These are phyloP conservation scores for Kwoniella sp. DNA, from an alignment of 768 basidiomycete species.

Conservation along the genomic window DNA sequence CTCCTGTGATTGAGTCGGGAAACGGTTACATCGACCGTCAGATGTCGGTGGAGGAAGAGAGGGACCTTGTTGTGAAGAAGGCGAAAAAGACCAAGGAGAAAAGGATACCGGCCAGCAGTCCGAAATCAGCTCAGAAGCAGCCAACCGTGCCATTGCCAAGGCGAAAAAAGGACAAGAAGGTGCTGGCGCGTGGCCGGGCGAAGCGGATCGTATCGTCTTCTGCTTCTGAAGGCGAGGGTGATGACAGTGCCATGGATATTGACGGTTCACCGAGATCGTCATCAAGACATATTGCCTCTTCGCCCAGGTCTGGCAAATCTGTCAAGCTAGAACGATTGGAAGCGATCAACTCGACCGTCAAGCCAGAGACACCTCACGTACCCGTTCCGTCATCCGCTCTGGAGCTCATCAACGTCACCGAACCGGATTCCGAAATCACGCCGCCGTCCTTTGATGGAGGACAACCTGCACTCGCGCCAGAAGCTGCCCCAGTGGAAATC, in stretches of 20 bases:
- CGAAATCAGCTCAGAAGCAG: slow-evolving; percentile 1
- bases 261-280: neutral
- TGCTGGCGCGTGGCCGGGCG: slow-evolving; percentile 4
- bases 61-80: slow-evolving; percentile 14
- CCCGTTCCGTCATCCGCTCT: slow-evolving; percentile 18
- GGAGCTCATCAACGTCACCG: slow-evolving; percentile 10
- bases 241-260: slow-evolving; percentile 14
- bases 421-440: slow-evolving; percentile 5
- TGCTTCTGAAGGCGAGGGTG: slow-evolving; percentile 27
- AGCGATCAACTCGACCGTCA: neutral
- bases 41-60: slow-evolving; percentile 13
- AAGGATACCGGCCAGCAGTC: slow-evolving; percentile 10
- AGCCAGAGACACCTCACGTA: slow-evolving; percentile 12
- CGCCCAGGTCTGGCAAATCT: slow-evolving; percentile 18
- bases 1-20: slow-evolving; percentile 20
- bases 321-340: slow-evolving; percentile 24
- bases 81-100: slow-evolving; percentile 21
- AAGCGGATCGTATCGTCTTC: slow-evolving; percentile 40
- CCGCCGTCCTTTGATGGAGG: slow-evolving; percentile 5
- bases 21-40: neutral
- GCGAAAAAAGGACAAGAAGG: neutral
- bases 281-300: slow-evolving; percentile 4
- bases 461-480: neutral
- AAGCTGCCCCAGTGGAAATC: neutral
- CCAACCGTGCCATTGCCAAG: neutral